Evolutionary conservation across 108 stramenopile genomes (phyloP).

Genomic region (Skeletonema grethae): DNA sequence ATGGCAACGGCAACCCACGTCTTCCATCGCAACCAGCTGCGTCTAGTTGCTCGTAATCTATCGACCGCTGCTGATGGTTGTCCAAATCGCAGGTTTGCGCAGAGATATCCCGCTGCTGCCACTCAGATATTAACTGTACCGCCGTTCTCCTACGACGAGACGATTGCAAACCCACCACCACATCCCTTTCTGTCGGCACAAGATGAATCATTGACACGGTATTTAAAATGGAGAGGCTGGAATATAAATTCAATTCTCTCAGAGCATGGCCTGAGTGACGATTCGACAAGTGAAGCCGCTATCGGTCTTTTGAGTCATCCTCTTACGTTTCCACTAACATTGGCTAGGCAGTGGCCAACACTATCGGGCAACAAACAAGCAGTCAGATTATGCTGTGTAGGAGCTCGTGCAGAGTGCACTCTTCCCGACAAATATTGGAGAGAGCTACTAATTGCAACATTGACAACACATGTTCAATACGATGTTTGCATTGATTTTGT

Average conservation of each 20-base stretch:
- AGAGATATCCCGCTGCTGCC: constrained; percentile 30
- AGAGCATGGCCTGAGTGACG: constrained; percentile 2
- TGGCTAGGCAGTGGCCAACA: constrained; percentile 29
- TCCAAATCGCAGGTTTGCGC: constrained; percentile 31
- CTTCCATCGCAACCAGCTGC: not conserved
- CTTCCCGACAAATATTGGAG: constrained; percentile 85
- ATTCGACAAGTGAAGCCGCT: constrained; percentile 24
- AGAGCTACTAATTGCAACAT: constrained; percentile 61
- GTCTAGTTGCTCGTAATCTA: not conserved
- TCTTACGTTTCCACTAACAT: constrained; percentile 76
- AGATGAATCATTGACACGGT: constrained; percentile 49
- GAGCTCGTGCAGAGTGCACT: constrained; percentile 86
- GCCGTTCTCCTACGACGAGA: not conserved
- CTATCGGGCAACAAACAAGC: not conserved
- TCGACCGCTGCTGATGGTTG: constrained; percentile 12
- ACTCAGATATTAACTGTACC: constrained; percentile 24
- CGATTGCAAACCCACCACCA: not conserved
- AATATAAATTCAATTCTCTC: constrained; percentile 18
- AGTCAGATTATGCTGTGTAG: constrained; percentile 68
- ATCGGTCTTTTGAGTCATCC: constrained; percentile 66
- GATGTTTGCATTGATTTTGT: constrained; percentile 63
- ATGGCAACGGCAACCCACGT: not conserved
- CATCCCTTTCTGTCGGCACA: not conserved
- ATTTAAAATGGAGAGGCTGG: constrained; percentile 64
- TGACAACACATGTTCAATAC: not conserved